A percentile compares a stretch with the other conserved stretches of the same genome.
These are phyloP conservation scores for Bipolaris cookei DNA, from an alignment of 2,329 filamentous ascomycete species.

Conservation along the genomic window DNA sequence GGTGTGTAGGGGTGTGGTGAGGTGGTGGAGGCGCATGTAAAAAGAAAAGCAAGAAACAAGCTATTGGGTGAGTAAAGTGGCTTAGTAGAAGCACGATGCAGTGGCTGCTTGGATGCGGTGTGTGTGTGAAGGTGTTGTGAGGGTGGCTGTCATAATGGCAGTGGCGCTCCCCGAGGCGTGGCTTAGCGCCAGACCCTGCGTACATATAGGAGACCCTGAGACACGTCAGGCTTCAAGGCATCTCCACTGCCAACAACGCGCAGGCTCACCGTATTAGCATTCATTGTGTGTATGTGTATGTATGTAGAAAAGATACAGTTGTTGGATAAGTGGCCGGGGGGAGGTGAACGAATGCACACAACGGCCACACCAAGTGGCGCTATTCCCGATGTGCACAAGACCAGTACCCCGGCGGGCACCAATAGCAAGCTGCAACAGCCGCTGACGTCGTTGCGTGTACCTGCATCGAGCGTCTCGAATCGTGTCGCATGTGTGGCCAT, in stretches of 20 bases:
- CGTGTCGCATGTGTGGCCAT: constrained; percentile 17
- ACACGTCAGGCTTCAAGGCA: constrained; percentile 27
- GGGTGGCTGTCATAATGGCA: constrained; percentile 2
- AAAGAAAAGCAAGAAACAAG: neutral
- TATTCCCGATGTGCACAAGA: constrained; percentile 5
- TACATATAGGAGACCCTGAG: constrained; percentile 20
- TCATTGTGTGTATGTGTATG: neutral
- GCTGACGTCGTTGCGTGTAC: constrained; percentile 38
- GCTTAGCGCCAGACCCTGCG: constrained; percentile 19
- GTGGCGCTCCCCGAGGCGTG: neutral
- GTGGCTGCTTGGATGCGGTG: neutral
- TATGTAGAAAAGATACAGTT: too few relatives aligned
- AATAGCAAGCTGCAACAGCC: constrained; percentile 25
- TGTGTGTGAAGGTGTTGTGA: neutral
- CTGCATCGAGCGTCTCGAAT: constrained; percentile 21
- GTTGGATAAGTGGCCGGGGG: neutral
- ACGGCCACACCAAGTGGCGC: neutral
- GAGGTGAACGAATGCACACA: neutral
- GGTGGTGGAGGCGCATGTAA: neutral
- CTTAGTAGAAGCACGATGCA: neutral
- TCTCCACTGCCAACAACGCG: constrained; percentile 1
- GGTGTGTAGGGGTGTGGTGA: neutral
- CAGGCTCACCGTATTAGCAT: neutral
- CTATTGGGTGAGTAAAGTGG: neutral
- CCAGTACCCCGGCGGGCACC: constrained; percentile 16